Evolutionary conservation across 345 rosid genomes (phyloP), one percentile per base, ranked within the genome.

Genomic region (Populus nigra): DNA sequence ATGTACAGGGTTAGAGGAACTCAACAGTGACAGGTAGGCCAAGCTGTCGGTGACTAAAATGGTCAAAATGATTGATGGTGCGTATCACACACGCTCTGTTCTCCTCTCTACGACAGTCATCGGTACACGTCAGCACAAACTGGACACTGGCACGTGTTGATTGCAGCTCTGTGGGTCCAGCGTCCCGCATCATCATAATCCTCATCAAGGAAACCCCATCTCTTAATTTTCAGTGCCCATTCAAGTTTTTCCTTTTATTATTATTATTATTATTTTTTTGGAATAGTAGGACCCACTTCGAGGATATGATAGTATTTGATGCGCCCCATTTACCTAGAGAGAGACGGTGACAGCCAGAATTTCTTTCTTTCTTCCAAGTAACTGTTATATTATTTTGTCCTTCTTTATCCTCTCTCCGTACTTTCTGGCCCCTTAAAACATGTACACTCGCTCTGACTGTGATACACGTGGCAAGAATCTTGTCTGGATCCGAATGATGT

Each of bases 11-110:
- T 23, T 3, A 36, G 47, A 23, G 15, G 22, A 69, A 27, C n/a
- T 72, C 22, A 78, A 81, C 72, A 73, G 87, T 79, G 82, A 77
- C 87, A 77, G 78, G 67, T 68, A 23, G 71, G 77, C 73, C 71
- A 67, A 11, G 57, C 61, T 77, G 82, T 78, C 86, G 83, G 84
- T 75, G 82, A 83, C 75, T 39, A 73, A 16, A 63, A 23, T 11
- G 79, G 85, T 82, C 75, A 81, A 74, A 82, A 70, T 39, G 77
- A 36, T 71, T 62, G 75, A 79, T 69, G 85, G 80, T 66, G 67
- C 61, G 71, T 3, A 13, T n/a, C 68, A 80, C 77, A 72, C 76
- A 89, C 91, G 5, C 55, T 2, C 55, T 17, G 7, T 18, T 23
- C 9, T 29, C 36, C 33, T 33, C 29, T 65, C 68, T 13, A 10